Percentiles rank a stretch among this genome's conserved stretches.
phyloP scores from a whole-genome alignment of 1,284 basidiomycete genomes.

The Takashimella tepidaria region DNA sequence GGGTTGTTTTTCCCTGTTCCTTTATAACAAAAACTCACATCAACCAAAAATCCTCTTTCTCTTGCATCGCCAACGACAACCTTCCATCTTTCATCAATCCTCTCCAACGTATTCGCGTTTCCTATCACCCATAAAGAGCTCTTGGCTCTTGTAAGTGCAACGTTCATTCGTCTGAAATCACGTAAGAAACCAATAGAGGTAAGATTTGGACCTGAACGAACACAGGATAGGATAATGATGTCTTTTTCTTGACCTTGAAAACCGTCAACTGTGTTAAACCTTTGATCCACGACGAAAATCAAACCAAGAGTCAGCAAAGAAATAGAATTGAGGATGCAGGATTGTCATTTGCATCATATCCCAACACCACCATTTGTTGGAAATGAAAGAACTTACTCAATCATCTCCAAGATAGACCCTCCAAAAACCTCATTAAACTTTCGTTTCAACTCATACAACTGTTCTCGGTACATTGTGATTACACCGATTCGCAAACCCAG shows the following conservation, averaged over 20 bases:
- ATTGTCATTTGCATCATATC: background rate
- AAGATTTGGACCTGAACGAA: slow-evolving; percentile 78
- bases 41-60: slow-evolving; percentile 45
- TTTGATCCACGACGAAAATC: slow-evolving; percentile 9
- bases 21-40: slow-evolving; percentile 38
- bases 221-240: slow-evolving; percentile 90
- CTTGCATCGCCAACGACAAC: slow-evolving; percentile 72
- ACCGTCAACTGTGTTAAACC: slow-evolving; percentile 95
- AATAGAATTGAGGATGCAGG: no score
- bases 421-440: slow-evolving; percentile 72
- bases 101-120: slow-evolving; percentile 76
- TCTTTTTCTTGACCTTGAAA: slow-evolving; percentile 98
- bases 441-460: slow-evolving; percentile 70
- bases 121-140: slow-evolving; percentile 93
- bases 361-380: background rate
- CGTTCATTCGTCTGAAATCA: slow-evolving; percentile 89
- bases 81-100: slow-evolving; percentile 75
- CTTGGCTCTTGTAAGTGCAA: slow-evolving; percentile 91
- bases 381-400: slow-evolving; percentile 54
- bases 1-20: background rate
- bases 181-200: slow-evolving; percentile 78
- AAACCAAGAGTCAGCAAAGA: no score
- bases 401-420: slow-evolving; percentile 60
- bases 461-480: slow-evolving; percentile 93
- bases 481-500: slow-evolving; percentile 79